Evolutionary conservation across 2,329 filamentous ascomycete genomes (phyloP).

Genomic region (Verruconis gallopava): DNA sequence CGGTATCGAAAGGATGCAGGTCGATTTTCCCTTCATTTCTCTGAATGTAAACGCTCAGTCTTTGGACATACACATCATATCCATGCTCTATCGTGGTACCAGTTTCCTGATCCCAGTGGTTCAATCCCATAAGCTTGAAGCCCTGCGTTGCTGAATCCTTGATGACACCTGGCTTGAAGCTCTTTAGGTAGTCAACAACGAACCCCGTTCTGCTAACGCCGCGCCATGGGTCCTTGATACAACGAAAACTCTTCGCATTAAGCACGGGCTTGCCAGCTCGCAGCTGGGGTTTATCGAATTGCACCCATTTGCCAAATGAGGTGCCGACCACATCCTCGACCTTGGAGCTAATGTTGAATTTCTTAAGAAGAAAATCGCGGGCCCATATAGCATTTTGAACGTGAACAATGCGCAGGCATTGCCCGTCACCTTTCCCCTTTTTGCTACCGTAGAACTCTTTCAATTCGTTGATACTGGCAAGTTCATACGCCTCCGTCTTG

Average conservation of each 20-base stretch:
- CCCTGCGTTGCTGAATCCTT: slow-evolving; percentile 12
- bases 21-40: slow-evolving; percentile 18
- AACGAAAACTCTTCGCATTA: slow-evolving; percentile 37
- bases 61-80: slow-evolving; percentile 38
- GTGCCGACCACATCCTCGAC: slow-evolving; percentile 35
- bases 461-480: slow-evolving; percentile 31
- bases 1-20: slow-evolving; percentile 19
- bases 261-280: slow-evolving; percentile 39
- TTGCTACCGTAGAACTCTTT: slow-evolving; percentile 28
- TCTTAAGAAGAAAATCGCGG: slow-evolving; percentile 34
- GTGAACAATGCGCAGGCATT: slow-evolving; percentile 22
- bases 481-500: slow-evolving; percentile 36
- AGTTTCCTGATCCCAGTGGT: slow-evolving; percentile 33
- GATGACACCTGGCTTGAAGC: slow-evolving; percentile 24
- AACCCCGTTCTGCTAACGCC: slow-evolving; percentile 37
- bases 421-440: slow-evolving; percentile 1
- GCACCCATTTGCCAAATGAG: slow-evolving; percentile 36
- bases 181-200: slow-evolving; percentile 39
- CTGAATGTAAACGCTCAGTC: slow-evolving; percentile 38
- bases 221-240: slow-evolving; percentile 38
- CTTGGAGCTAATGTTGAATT: slow-evolving; percentile 38
- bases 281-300: slow-evolving; percentile 33
- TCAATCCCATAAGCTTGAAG: slow-evolving; percentile 38
- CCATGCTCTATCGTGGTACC: slow-evolving; percentile 27
- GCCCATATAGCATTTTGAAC: slow-evolving; percentile 43